phyloP scores from a whole-genome alignment of 306 rosid species.

The Purshia tridentata region DNA sequence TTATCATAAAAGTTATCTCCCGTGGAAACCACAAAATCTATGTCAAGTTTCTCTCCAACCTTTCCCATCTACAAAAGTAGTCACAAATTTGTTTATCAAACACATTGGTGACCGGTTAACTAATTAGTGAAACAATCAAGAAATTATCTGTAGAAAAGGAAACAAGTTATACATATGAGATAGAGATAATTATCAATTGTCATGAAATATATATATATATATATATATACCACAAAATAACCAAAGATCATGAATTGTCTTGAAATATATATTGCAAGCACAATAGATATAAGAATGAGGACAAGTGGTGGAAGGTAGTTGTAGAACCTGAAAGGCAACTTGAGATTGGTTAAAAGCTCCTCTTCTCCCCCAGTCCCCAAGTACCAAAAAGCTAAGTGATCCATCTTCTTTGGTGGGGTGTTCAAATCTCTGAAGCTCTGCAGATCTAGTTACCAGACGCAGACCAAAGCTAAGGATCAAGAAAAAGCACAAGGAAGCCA shows the following conservation, averaged over 20 bases:
- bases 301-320: background rate
- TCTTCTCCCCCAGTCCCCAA: conserved; percentile 77
- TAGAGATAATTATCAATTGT: no score
- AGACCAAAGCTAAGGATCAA: conserved; percentile 8
- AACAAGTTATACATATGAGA: no score
- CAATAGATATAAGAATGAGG: background rate
- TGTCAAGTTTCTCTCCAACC: conserved; percentile 50
- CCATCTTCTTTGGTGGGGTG: conserved; percentile 43
- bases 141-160: no score
- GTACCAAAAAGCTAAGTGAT: conserved; percentile 53
- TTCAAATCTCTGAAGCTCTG: conserved; percentile 21
- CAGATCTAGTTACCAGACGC: background rate
- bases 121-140: background rate
- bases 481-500: background rate
- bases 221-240: no score
- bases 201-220: no score
- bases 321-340: conserved; percentile 56
- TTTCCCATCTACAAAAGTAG: conserved; percentile 59
- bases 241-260: no score
- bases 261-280: no score
- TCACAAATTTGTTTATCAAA: background rate
- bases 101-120: background rate
- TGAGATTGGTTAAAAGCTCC: conserved; percentile 58
- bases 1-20: conserved; percentile 67
- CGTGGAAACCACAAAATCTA: conserved; percentile 61